Conservation (phyloP, 352 stramenopile species). For the Plasmopara muralis region DNA sequence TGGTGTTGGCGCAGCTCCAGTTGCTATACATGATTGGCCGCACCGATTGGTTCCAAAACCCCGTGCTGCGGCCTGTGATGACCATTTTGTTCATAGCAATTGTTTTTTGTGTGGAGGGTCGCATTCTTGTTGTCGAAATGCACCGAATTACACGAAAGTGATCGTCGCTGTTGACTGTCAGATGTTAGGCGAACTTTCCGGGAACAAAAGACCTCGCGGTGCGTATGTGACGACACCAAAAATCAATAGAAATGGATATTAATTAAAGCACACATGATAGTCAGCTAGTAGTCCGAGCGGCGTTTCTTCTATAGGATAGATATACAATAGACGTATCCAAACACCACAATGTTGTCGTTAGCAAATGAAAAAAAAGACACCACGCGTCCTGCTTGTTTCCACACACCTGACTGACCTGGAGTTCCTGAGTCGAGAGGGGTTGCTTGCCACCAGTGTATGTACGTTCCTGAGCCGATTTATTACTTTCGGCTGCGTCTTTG, state of each 20-base stretch:
- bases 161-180: slow-evolving; percentile 6
- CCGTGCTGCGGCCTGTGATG: slow-evolving; percentile 63
- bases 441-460: slow-evolving; percentile 46
- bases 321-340: slow-evolving; percentile 2
- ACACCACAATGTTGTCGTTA: slow-evolving; percentile 9
- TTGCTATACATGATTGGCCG: slow-evolving; percentile 59
- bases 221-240: slow-evolving; percentile 11
- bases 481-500: slow-evolving; percentile 42
- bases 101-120: slow-evolving; percentile 35
- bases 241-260: not conserved
- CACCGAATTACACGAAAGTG: slow-evolving; percentile 41
- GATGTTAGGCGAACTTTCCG: too few species aligned
- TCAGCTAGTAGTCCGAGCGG: slow-evolving; percentile 38
- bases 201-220: slow-evolving; percentile 1
- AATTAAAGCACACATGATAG: not conserved
- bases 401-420: slow-evolving; percentile 71
- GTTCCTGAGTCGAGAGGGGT: slow-evolving; percentile 38
- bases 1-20: slow-evolving; percentile 40
- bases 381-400: slow-evolving; percentile 8
- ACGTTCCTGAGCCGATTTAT: slow-evolving; percentile 16
- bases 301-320: slow-evolving; percentile 45
- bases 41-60: slow-evolving; percentile 70
- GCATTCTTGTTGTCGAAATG: slow-evolving; percentile 57
- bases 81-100: slow-evolving; percentile 42
- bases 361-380: not conserved